Evolutionary conservation across 2,329 filamentous ascomycete genomes (phyloP), one percentile per base, ranked within the genome.

Genomic region (Diaporthe helianthi): DNA sequence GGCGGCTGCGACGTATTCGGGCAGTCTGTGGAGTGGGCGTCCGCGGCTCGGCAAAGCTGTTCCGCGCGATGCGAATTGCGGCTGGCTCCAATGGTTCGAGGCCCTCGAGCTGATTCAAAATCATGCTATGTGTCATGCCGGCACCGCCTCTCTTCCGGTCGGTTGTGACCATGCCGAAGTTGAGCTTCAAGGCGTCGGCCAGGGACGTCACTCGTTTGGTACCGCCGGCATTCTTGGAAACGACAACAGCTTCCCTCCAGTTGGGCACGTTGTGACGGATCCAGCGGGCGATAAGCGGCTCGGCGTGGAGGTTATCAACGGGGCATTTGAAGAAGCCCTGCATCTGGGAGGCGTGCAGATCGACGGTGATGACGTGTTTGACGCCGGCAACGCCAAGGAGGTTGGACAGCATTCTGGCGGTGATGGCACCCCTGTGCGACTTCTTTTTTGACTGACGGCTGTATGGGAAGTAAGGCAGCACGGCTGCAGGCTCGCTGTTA

Each of bases 391-490:
- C 92, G 71, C 92, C 89, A 74, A 99, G 89, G 61, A 98, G 88
- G 79, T 99, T 99, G 71, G 96, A 95, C 65, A 99, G 88, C 94
- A 99, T 97, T 74, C 95, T 91, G 67, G 96, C 96, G 10, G 96
- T 98, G 77, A 99, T 98, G 70, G 96, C 94, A 64, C 96, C 96
- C 73, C 96, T 89, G 78, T 98, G 95, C 68, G 93, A 94, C 83
- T 99, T 99, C 86, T 98, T 98, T 86, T 99, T 99, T 69, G 95
- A 98, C 81, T 99, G 96, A 72, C 96, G 93, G 75, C 94, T 98
- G 84, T 99, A 99, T n/a, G 96, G 96, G 78, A 98, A 99, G 82
- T 98, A 98, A 15, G 93, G 93, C 76, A 96, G 88, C 73, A 96
- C 93, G 73, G 93, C 93, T 95, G 77, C 4, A 70, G 4, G 65